Conservation (phyloP, 495 filamentous ascomycete genomes). For the Aspergillus steynii region DNA sequence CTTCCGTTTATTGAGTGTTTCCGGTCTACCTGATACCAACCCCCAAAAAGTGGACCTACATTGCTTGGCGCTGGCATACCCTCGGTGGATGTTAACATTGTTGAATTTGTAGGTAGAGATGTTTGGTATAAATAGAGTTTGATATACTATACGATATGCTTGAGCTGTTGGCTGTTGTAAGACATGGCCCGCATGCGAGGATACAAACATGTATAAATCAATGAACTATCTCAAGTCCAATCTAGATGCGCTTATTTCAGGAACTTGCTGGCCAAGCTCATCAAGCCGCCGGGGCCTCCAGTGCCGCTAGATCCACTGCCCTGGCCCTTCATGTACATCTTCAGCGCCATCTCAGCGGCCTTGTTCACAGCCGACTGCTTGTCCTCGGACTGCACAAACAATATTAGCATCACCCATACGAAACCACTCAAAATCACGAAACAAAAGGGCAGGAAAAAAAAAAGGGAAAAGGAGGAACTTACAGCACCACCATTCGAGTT, state of each 20-base stretch:
- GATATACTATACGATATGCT: not conserved
- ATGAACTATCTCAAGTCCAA: not conserved
- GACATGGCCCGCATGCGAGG: too few species aligned
- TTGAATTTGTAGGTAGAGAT: not conserved
- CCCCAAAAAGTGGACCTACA: slow-evolving; percentile 11
- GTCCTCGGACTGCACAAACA: slow-evolving; percentile 38
- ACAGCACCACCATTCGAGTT: slow-evolving; percentile 45
- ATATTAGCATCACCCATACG: slow-evolving; percentile 18
- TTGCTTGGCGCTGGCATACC: slow-evolving; percentile 14
- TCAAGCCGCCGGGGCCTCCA: slow-evolving; percentile 43
- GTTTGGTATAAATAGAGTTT: not conserved
- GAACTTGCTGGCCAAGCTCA: slow-evolving; percentile 62
- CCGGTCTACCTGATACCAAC: slow-evolving; percentile 7
- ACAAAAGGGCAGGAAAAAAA: not conserved
- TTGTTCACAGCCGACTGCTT: slow-evolving; percentile 62
- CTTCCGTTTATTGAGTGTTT: slow-evolving; percentile 1
- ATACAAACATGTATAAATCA: too few species aligned
- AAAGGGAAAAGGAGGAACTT: slow-evolving; percentile 26
- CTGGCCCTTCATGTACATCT: slow-evolving; percentile 66
- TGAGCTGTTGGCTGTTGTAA: too few species aligned
- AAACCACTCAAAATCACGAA: slow-evolving; percentile 1
- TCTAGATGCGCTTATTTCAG: slow-evolving; percentile 18
- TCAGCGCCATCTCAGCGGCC: slow-evolving; percentile 66
- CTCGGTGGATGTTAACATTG: slow-evolving; percentile 6
- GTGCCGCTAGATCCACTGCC: slow-evolving; percentile 49